Conservation (phyloP, 169 alveolate species). For the Cryptosporidium canis region DNA sequence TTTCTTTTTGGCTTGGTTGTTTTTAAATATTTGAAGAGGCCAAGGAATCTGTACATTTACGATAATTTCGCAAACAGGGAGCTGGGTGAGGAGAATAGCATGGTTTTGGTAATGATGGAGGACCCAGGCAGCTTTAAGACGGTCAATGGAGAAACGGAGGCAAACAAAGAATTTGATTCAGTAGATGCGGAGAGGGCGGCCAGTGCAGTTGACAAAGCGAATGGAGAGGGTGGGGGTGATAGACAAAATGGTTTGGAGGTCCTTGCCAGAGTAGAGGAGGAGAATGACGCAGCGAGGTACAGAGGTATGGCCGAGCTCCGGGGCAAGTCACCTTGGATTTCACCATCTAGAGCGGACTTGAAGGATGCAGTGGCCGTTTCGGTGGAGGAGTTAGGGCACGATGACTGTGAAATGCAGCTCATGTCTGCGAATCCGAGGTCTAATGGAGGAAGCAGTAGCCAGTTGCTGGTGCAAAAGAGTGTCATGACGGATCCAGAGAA, state of each 20-base stretch:
- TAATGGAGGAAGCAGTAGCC: neutral
- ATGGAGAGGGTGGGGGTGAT: neutral
- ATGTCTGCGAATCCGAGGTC: neutral
- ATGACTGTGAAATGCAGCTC: neutral
- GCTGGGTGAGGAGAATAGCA: neutral
- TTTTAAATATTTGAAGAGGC: slow-evolving; percentile 20
- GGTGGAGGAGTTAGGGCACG: neutral
- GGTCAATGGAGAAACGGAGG: neutral
- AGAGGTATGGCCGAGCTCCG: neutral
- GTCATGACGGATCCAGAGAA: neutral
- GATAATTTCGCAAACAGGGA: neutral
- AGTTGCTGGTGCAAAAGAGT: neutral
- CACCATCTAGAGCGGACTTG: neutral
- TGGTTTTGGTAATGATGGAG: slow-evolving; percentile 36
- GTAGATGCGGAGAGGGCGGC: neutral
- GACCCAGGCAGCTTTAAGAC: neutral
- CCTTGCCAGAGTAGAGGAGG: neutral
- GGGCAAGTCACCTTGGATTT: neutral
- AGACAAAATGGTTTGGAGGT: neutral
- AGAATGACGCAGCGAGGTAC: neutral
- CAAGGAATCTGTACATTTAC: slow-evolving; percentile 9
- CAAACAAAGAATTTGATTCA: neutral
- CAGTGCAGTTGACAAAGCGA: neutral
- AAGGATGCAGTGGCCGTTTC: no score
- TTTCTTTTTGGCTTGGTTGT: slow-evolving; percentile 65